Evolutionary conservation across 768 basidiomycete species (phyloP).

Genomic region (Pluteus cervinus): DNA sequence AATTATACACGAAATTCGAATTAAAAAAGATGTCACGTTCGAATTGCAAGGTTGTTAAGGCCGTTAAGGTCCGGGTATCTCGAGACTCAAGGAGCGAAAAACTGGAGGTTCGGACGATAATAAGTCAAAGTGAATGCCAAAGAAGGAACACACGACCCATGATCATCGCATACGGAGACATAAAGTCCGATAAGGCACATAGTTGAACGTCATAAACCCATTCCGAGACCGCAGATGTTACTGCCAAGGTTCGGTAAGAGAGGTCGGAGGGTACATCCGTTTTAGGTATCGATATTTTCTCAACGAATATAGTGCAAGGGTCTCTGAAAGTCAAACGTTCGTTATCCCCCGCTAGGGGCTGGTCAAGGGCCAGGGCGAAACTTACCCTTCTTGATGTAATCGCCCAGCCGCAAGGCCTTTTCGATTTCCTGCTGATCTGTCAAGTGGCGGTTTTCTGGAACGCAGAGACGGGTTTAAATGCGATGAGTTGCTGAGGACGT

Average conservation of each 20-base stretch:
- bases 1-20: too few species aligned
- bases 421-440: slow-evolving; percentile 69
- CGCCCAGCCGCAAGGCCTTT: slow-evolving; percentile 65
- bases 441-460: slow-evolving; percentile 59
- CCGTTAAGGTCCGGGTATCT: too few species aligned
- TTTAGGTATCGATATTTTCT: slow-evolving; percentile 80
- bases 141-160: too few species aligned
- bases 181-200: too few species aligned
- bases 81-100: too few species aligned
- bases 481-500: neutral
- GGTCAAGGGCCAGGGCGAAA: slow-evolving; percentile 3
- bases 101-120: too few species aligned
- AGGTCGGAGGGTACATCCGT: slow-evolving; percentile 52
- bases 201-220: too few species aligned
- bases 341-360: neutral
- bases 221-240: too few species aligned
- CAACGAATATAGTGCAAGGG: slow-evolving; percentile 73
- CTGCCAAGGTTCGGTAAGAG: slow-evolving; percentile 19
- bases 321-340: slow-evolving; percentile 55
- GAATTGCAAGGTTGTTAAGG: too few species aligned
- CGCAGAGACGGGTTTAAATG: slow-evolving; percentile 1
- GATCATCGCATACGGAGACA: too few species aligned
- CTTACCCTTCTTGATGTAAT: slow-evolving; percentile 83
- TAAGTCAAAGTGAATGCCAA: too few species aligned
- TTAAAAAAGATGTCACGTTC: too few species aligned